A percentile compares a stretch with the other conserved stretches of the same genome.
Evolutionary conservation across 345 rosid species (phyloP).

Genomic region (Erodium maritimum): DNA sequence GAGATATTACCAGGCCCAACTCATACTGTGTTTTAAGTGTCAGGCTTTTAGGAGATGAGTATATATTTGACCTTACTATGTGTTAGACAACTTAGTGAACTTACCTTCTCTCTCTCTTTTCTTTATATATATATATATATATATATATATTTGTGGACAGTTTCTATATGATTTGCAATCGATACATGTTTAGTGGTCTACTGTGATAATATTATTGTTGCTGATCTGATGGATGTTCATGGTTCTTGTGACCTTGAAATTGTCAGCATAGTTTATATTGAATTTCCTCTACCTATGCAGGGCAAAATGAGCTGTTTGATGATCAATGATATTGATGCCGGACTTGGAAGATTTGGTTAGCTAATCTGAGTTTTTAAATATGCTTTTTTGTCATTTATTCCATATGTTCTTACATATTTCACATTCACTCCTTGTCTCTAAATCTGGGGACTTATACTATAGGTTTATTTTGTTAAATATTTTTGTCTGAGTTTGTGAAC

Average conservation of each 20-base stretch:
- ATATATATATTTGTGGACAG: neutral
- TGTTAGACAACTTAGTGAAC: neutral
- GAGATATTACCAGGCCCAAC: neutral
- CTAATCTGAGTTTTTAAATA: conserved; percentile 2
- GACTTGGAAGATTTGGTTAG: conserved; percentile 95
- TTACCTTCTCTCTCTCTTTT: neutral
- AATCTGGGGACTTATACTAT: no score
- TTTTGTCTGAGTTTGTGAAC: neutral
- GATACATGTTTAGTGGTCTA: neutral
- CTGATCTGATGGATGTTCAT: conserved; percentile 1
- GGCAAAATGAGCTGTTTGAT: conserved; percentile 97
- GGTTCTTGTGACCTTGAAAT: neutral
- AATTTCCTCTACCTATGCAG: conserved; percentile 32
- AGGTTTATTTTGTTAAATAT: neutral
- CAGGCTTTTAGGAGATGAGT: neutral
- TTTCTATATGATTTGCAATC: neutral
- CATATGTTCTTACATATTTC: neutral
- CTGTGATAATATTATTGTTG: neutral
- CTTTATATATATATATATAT: no score
- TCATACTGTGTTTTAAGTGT: neutral
- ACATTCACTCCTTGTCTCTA: neutral
- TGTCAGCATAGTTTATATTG: neutral
- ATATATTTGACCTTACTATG: neutral
- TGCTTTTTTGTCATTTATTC: neutral
- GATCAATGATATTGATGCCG: conserved; percentile 96